Conservation (phyloP, 768 basidiomycete genomes). For the Crepidotus variabilis region DNA sequence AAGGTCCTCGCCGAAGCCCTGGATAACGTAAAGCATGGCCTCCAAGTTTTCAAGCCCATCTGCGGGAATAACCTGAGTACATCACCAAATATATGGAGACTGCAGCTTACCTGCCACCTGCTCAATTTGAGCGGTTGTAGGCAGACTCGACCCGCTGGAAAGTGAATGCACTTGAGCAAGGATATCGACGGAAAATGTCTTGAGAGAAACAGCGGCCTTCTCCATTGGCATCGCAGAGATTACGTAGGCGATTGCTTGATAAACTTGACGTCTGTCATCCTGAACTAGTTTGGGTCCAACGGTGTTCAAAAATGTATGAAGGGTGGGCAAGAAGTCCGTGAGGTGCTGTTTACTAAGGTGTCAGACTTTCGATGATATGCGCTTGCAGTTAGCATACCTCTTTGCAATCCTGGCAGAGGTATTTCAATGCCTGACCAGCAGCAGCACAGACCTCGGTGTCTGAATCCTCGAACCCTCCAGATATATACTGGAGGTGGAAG, state of each 20-base stretch:
- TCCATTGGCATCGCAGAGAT: slow-evolving; percentile 93
- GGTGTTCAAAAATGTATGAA: slow-evolving; percentile 83
- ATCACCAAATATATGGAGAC: not conserved
- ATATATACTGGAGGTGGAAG: slow-evolving; percentile 86
- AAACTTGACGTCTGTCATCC: slow-evolving; percentile 88
- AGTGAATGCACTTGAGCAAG: slow-evolving; percentile 70
- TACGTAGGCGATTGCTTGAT: slow-evolving; percentile 93
- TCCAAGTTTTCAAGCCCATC: slow-evolving; percentile 92
- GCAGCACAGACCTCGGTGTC: slow-evolving; percentile 87
- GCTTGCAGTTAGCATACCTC: slow-evolving; percentile 39
- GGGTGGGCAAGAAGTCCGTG: slow-evolving; percentile 84
- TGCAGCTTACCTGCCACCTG: slow-evolving; percentile 60
- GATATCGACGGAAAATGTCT: slow-evolving; percentile 83
- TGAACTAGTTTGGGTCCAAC: slow-evolving; percentile 77
- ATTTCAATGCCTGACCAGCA: slow-evolving; percentile 94
- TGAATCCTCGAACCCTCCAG: slow-evolving; percentile 80
- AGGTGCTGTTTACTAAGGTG: slow-evolving; percentile 63
- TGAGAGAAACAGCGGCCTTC: slow-evolving; percentile 80
- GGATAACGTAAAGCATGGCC: slow-evolving; percentile 82
- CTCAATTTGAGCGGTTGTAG: slow-evolving; percentile 70
- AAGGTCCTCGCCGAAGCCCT: slow-evolving; percentile 77
- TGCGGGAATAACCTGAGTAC: slow-evolving; percentile 21
- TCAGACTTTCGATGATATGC: slow-evolving; percentile 2
- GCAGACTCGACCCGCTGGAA: slow-evolving; percentile 45
- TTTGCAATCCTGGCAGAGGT: slow-evolving; percentile 95